Conservation (phyloP, 2,329 filamentous ascomycete species). For the Clarireedia paspali region DNA sequence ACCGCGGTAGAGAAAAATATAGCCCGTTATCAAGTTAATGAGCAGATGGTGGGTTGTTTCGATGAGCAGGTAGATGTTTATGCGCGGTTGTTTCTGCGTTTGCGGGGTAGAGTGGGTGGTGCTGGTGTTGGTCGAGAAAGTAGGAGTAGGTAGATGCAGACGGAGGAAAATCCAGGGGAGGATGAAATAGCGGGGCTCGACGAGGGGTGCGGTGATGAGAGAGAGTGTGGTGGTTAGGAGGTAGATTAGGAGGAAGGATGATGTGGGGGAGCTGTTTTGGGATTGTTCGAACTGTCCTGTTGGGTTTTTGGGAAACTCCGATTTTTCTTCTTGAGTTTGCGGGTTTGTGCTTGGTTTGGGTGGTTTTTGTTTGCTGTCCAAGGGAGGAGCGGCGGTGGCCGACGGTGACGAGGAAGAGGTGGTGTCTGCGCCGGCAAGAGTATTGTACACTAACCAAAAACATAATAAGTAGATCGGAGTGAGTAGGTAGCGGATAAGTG, state of each 20-base stretch:
- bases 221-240: conserved; percentile 67
- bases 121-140: conserved; percentile 33
- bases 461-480: conserved; percentile 63
- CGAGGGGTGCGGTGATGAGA: conserved; percentile 79
- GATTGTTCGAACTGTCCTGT: not conserved
- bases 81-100: conserved; percentile 10
- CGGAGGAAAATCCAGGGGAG: conserved; percentile 93
- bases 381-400: not conserved
- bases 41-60: conserved; percentile 64
- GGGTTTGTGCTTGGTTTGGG: not conserved
- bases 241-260: conserved; percentile 48
- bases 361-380: not conserved
- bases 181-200: conserved; percentile 95
- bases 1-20: conserved; percentile 60
- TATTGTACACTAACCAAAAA: conserved; percentile 59
- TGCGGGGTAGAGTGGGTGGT: conserved; percentile 27
- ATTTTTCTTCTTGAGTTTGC: no score
- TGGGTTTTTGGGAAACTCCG: no score
- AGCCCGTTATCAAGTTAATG: conserved; percentile 60
- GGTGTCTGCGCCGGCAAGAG: conserved; percentile 41
- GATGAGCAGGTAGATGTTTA: conserved; percentile 30
- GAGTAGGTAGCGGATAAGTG: conserved; percentile 57
- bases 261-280: conserved; percentile 16
- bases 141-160: conserved; percentile 65
- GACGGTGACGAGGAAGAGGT: conserved; percentile 15